Base-by-base conservation (phyloP, 1,284 basidiomycete species). In the Leucoagaricus sp. region DNA sequence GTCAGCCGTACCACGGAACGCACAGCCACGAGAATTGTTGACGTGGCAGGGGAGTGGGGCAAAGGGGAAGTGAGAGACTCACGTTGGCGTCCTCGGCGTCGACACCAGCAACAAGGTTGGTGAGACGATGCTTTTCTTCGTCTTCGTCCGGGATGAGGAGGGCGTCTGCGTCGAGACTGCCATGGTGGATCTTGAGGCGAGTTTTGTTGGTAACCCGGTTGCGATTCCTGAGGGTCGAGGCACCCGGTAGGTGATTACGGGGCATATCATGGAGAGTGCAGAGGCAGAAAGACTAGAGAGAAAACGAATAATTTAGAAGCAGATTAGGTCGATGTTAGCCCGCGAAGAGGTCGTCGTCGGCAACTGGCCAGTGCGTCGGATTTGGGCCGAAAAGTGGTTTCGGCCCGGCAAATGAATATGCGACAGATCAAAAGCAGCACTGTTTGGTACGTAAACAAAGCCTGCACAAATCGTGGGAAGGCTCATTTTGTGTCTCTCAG, bases 141-240 rank as follows among this genome's bases (percentile, higher is more conserved):
- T 91, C 89, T 69, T 91, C 89, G 64, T 91, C 89, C 60, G 89
- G 81, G 58, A 91, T 87, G 69, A 92, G 80, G 62, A 75, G 63
- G 5, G 88, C 82, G 73, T 93, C 90, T 51, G 86, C 86, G 69
- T 93, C 92, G 76, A 91, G 83, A 71, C 85, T 83, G 60, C 87
- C 89, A 69, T 84, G 83, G 69, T 86, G 80, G 77, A 94, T 87
- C 77, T 86, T 87, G 68, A 94, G 87, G 62, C 89, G 87, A 66
- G 89, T 92, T 81, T 94, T 94, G 80, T 93, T 93, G 73, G 90
- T 94, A 76, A 94, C 88, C 71, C 92, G 85, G 75, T 90, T 90
- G 72, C 89, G 86, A 69, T 89, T 90, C 72, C 89, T 81, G 74
- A 90, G 87, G 63, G 86, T 84, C 58, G 86, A 86, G 67, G 86